Evolutionary conservation across 2,329 filamentous ascomycete species (phyloP).

Genomic region (Domatiomyces globalis): DNA sequence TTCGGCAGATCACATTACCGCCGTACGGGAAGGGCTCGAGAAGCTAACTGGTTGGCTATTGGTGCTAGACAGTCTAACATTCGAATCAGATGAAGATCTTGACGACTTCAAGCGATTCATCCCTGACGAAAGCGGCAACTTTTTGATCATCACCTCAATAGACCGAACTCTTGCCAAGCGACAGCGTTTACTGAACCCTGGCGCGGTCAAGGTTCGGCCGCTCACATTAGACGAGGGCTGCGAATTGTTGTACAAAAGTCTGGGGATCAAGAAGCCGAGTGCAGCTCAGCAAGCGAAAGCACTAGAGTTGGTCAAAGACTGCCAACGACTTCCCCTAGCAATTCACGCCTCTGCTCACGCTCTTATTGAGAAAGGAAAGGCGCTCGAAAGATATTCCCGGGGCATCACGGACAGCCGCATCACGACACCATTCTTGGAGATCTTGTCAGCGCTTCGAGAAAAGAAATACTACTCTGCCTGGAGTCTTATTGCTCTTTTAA

Average conservation of each 20-base stretch:
- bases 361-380: constrained; percentile 46
- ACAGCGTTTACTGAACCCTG: constrained; percentile 45
- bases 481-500: constrained; percentile 50
- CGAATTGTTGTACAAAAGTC: constrained; percentile 46
- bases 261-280: constrained; percentile 42
- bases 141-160: constrained; percentile 55
- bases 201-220: constrained; percentile 42
- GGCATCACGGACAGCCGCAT: constrained; percentile 42
- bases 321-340: constrained; percentile 52
- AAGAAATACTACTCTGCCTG: constrained; percentile 38
- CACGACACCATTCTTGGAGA: constrained; percentile 33
- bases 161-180: constrained; percentile 43
- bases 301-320: constrained; percentile 47
- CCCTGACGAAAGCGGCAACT: constrained; percentile 48
- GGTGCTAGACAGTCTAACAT: constrained; percentile 52
- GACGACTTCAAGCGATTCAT: constrained; percentile 44
- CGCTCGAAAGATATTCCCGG: constrained; percentile 45
- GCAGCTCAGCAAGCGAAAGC: constrained; percentile 43
- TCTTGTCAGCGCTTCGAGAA: constrained; percentile 32
- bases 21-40: constrained; percentile 50
- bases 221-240: constrained; percentile 45
- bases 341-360: constrained; percentile 53
- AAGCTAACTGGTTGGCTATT: constrained; percentile 50
- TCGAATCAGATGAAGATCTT: constrained; percentile 41
- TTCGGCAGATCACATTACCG: constrained; percentile 34